Base-by-base conservation (phyloP, 495 filamentous ascomycete genomes). In the Parachaetomium inaequale region DNA sequence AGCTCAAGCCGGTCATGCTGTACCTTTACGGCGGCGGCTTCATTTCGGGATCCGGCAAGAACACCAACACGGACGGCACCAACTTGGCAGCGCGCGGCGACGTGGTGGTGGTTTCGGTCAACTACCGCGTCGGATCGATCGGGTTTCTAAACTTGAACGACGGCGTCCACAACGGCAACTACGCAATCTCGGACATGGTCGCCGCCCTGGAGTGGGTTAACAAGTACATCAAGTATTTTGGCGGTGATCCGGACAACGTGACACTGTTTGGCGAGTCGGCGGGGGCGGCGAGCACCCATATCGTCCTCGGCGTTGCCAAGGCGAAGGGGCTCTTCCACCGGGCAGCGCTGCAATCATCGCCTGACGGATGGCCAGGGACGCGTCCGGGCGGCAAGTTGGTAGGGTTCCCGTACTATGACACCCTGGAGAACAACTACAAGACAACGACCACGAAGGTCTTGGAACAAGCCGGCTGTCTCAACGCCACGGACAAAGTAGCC, bases 211-310 rank as follows among this genome's bases (percentile, higher is more conserved):
- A 87, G 56, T 90, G 88, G 88, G 80, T 90, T 14, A 76, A 87
- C 54, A 77, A 82, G 64, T 78, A 90, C 66, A 88, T 89, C 61
- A 73, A 76, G 57, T 72, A 79, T 4, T 88, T 91, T 63, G 87
- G 87, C 7, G 88, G 88, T 3, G 82, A 90, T 64, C 77, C 82
- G 0, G 63, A 71, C n/a, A 70, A 76, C 36, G 82, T 90, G 34
- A 90, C 87, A 0, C 75, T 90, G 3, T 82, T 82, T 69, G 88
- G 88, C 25, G 82, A 88, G 64, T 79, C 76, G 1, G 73, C 78
- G 1, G 77, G 79, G 1, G 77, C 71, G 0, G 60, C 60, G 55
- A 62, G 54, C 29, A 67, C 71, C 7, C 72, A 75, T 36, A 40
- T 68, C 8, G 5, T 71, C 26, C 62, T 82, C 21, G 74, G 74